phyloP scores from a whole-genome alignment of 169 alveolate species.

The Cryptosporidium muris region DNA sequence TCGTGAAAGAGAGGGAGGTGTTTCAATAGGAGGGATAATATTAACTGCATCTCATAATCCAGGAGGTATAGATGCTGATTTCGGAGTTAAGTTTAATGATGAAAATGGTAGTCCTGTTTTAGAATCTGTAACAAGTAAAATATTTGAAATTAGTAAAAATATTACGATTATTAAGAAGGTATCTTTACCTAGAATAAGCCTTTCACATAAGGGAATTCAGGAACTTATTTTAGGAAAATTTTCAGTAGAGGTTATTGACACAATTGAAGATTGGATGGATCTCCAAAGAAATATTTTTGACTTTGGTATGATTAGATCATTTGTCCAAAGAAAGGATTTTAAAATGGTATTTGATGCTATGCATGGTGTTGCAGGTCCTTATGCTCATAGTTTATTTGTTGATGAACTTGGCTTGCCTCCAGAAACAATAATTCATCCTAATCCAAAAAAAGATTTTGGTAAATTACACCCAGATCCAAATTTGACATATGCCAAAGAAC shows the following conservation, averaged over 20 bases:
- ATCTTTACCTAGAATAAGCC: slow-evolving; percentile 70
- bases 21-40: slow-evolving; percentile 88
- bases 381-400: slow-evolving; percentile 85
- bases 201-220: slow-evolving; percentile 34
- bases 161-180: slow-evolving; percentile 72
- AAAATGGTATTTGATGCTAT: slow-evolving; percentile 88
- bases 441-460: slow-evolving; percentile 78
- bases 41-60: slow-evolving; percentile 96
- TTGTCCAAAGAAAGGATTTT: slow-evolving; percentile 84
- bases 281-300: slow-evolving; percentile 86
- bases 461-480: slow-evolving; percentile 91
- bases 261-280: slow-evolving; percentile 84
- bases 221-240: slow-evolving; percentile 65
- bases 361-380: slow-evolving; percentile 93
- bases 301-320: slow-evolving; percentile 80
- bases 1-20: slow-evolving; percentile 83
- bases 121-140: slow-evolving; percentile 82
- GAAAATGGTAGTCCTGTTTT: slow-evolving; percentile 92
- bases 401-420: slow-evolving; percentile 83
- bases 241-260: slow-evolving; percentile 84
- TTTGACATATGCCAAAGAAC: slow-evolving; percentile 91
- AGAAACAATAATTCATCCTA: slow-evolving; percentile 65
- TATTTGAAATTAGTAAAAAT: slow-evolving; percentile 78
- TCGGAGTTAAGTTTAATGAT: slow-evolving; percentile 92
- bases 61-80: slow-evolving; percentile 92